Conservation (phyloP, 202 grass and related monocot species). For the Panicum hallii region DNA sequence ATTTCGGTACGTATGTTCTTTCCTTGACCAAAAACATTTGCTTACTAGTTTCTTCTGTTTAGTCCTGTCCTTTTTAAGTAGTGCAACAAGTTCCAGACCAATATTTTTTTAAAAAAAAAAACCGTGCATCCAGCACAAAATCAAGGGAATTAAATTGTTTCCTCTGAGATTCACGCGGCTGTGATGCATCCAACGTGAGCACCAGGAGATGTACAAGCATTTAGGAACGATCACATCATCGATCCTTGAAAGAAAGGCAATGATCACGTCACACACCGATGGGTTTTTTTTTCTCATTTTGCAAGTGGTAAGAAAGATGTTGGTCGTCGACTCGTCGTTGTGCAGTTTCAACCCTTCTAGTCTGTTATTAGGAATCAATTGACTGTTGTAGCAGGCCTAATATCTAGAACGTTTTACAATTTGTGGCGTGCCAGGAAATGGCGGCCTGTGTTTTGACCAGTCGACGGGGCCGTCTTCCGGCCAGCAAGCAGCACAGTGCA, state of each 20-base stretch:
- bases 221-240: not conserved
- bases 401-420: slow-evolving; percentile 45
- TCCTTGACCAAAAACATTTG: not conserved
- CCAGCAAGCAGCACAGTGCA: not conserved
- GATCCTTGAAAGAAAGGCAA: not conserved
- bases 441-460: not conserved
- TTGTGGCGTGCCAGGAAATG: not conserved
- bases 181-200: not conserved
- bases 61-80: not conserved
- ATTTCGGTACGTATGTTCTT: not conserved
- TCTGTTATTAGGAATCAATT: not conserved
- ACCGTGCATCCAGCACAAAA: no score
- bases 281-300: not conserved
- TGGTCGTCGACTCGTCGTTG: not conserved
- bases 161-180: not conserved
- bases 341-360: not conserved
- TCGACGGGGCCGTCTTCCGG: not conserved
- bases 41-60: not conserved
- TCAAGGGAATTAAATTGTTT: not conserved
- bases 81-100: not conserved
- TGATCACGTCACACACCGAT: not conserved
- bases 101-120: not conserved
- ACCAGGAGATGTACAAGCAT: not conserved
- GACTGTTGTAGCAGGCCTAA: not conserved
- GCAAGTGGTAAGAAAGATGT: not conserved